phyloP scores from a whole-genome alignment of 495 filamentous ascomycete genomes.

The Usnea hakonensis region DNA sequence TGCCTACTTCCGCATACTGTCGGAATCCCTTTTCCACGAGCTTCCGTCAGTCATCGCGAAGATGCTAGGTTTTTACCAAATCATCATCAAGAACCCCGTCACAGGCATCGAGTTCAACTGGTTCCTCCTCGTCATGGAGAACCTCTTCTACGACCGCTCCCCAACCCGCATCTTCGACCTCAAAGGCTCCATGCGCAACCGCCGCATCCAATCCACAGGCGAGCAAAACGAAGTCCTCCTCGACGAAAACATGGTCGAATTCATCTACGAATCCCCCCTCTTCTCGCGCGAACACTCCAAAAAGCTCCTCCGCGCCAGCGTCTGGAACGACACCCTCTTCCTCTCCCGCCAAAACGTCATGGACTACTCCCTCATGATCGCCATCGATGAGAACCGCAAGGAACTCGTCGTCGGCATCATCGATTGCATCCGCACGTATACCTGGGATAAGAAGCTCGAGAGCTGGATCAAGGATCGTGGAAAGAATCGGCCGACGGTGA shows the following conservation, averaged over 20 bases:
- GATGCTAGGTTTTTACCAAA: conserved; percentile 98
- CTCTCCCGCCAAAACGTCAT: conserved; percentile 89
- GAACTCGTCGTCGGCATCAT: conserved; percentile 97
- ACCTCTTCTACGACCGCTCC: conserved; percentile 92
- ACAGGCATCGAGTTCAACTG: conserved; percentile 93
- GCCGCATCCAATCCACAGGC: conserved; percentile 88
- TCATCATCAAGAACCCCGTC: conserved; percentile 88
- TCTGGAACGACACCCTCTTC: conserved; percentile 97
- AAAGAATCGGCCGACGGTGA: conserved; percentile 88
- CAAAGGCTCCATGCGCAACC: conserved; percentile 97
- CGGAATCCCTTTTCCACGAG: conserved; percentile 90
- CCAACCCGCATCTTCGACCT: conserved; percentile 94
- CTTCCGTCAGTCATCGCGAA: conserved; percentile 96
- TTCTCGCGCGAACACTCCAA: conserved; percentile 92
- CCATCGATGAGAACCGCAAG: conserved; percentile 79
- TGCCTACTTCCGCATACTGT: conserved; percentile 95
- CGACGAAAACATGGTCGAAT: conserved; percentile 99
- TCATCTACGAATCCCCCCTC: conserved; percentile 93
- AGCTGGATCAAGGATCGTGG: conserved; percentile 96
- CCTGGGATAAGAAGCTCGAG: conserved; percentile 99
- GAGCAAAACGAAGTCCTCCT: conserved; percentile 93
- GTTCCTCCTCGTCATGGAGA: conserved; percentile 94
- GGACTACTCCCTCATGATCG: conserved; percentile 99
- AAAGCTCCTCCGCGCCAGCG: conserved; percentile 69
- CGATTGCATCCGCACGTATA: conserved; percentile 96